Conservation (phyloP, 2,329 filamentous ascomycete species). For the Penicillium vulpinum region DNA sequence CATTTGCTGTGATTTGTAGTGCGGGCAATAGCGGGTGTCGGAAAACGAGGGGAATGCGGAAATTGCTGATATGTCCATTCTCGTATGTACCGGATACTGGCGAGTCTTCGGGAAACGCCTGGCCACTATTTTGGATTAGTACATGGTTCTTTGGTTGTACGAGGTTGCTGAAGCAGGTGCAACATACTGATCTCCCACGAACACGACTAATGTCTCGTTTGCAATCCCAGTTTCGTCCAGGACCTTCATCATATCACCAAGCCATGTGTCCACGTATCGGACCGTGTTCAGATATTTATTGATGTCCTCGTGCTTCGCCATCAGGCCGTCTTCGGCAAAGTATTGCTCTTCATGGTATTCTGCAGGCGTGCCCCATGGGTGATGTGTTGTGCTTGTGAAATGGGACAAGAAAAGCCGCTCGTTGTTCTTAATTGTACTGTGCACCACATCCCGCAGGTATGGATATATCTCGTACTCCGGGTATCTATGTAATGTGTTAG, state of each 20-base stretch:
- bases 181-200: slow-evolving; percentile 44
- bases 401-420: slow-evolving; percentile 34
- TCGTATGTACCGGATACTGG: slow-evolving; percentile 43
- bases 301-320: slow-evolving; percentile 34
- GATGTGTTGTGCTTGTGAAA: slow-evolving; percentile 41
- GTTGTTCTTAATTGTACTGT: slow-evolving; percentile 25
- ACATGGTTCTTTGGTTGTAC: neutral
- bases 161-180: neutral
- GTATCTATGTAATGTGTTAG: neutral
- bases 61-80: slow-evolving; percentile 48
- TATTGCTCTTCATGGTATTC: slow-evolving; percentile 30
- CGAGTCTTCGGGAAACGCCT: slow-evolving; percentile 46
- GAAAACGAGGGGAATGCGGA: slow-evolving; percentile 48
- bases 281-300: slow-evolving; percentile 48
- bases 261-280: slow-evolving; percentile 43
- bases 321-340: slow-evolving; percentile 19
- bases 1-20: slow-evolving; percentile 42
- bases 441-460: slow-evolving; percentile 33
- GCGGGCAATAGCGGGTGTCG: slow-evolving; percentile 47
- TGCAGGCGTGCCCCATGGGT: slow-evolving; percentile 43
- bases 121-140: slow-evolving; percentile 31
- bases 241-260: slow-evolving; percentile 41
- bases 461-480: slow-evolving; percentile 25
- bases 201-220: slow-evolving; percentile 47
- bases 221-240: slow-evolving; percentile 47